Percentiles rank a stretch among this genome's conserved stretches.
Evolutionary conservation across 1,284 basidiomycete species (phyloP).

Genomic region (Mycena sp.): DNA sequence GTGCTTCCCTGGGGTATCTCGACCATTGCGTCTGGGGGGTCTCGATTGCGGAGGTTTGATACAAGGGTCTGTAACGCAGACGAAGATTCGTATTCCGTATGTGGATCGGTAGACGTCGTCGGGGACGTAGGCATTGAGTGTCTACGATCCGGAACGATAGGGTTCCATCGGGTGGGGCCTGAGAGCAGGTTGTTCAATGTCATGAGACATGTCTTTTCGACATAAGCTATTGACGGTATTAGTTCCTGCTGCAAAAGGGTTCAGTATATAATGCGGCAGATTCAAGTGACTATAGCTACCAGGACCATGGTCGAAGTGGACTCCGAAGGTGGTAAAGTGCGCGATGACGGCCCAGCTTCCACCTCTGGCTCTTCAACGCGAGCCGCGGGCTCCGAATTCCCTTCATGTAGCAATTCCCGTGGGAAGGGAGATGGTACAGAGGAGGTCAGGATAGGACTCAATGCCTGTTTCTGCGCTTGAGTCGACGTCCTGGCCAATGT

Average conservation of each 20-base stretch:
- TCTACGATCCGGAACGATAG: slow-evolving; percentile 69
- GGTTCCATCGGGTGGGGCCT: slow-evolving; percentile 58
- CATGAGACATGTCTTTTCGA: slow-evolving; percentile 77
- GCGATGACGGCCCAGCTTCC: slow-evolving; percentile 19
- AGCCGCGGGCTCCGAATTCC: slow-evolving; percentile 12
- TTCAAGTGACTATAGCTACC: background rate
- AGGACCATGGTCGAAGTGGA: slow-evolving; percentile 16
- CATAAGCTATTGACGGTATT: slow-evolving; percentile 71
- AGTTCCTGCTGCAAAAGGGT: slow-evolving; percentile 59
- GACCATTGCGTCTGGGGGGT: slow-evolving; percentile 53
- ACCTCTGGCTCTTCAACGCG: background rate
- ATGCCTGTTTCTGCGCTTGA: slow-evolving; percentile 22
- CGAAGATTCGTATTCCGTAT: slow-evolving; percentile 46
- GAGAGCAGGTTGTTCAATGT: slow-evolving; percentile 78
- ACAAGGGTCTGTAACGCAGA: slow-evolving; percentile 72
- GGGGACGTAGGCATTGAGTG: slow-evolving; percentile 67
- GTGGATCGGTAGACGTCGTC: slow-evolving; percentile 43
- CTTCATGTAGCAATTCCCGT: slow-evolving; percentile 28
- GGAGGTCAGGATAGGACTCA: slow-evolving; percentile 23
- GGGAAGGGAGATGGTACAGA: slow-evolving; percentile 37
- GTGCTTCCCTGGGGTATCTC: slow-evolving; percentile 47
- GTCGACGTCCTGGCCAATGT: slow-evolving; percentile 30
- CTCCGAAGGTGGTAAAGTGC: slow-evolving; percentile 17
- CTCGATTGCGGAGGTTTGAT: slow-evolving; percentile 64
- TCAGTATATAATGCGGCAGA: background rate